Evolutionary conservation across 1,284 basidiomycete species (phyloP).

Genomic region (Microbotryomycetes sp.): DNA sequence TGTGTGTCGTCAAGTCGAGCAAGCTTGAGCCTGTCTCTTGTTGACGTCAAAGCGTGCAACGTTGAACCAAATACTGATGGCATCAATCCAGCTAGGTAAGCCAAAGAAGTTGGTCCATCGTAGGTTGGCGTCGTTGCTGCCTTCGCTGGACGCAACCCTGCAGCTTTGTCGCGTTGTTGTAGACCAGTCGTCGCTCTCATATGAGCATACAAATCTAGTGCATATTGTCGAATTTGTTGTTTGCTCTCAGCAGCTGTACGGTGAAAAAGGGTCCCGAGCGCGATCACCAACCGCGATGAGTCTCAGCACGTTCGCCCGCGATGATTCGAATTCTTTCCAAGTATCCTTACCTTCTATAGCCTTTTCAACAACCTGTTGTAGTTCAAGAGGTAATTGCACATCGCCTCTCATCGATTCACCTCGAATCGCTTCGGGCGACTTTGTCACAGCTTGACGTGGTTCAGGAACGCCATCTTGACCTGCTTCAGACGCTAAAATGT

Average conservation of each 20-base stretch:
- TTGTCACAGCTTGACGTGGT: background rate
- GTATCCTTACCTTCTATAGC: constrained; percentile 16
- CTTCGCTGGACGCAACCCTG: background rate
- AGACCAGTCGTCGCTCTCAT: constrained; percentile 11
- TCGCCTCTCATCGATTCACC: constrained; percentile 19
- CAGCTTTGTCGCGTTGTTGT: background rate
- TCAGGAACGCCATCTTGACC: background rate
- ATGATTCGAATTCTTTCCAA: too few relatives aligned
- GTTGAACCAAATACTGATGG: constrained; percentile 47
- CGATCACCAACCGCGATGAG: background rate
- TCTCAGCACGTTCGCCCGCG: too few relatives aligned
- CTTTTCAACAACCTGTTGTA: constrained; percentile 15
- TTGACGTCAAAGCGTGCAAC: constrained; percentile 44
- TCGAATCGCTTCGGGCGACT: constrained; percentile 8
- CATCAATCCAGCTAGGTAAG: constrained; percentile 46
- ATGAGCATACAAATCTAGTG: constrained; percentile 29
- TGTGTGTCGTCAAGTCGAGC: background rate
- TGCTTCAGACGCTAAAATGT: background rate
- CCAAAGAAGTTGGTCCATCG: constrained; percentile 37
- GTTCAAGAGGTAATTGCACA: constrained; percentile 18
- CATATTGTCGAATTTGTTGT: constrained; percentile 32
- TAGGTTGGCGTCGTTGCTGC: constrained; percentile 16
- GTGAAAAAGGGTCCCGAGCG: too few relatives aligned
- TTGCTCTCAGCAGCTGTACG: constrained; percentile 9
- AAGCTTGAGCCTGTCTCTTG: constrained; percentile 40